Base-by-base conservation (phyloP, 495 filamentous ascomycete genomes). In the Xylaria venustula region DNA sequence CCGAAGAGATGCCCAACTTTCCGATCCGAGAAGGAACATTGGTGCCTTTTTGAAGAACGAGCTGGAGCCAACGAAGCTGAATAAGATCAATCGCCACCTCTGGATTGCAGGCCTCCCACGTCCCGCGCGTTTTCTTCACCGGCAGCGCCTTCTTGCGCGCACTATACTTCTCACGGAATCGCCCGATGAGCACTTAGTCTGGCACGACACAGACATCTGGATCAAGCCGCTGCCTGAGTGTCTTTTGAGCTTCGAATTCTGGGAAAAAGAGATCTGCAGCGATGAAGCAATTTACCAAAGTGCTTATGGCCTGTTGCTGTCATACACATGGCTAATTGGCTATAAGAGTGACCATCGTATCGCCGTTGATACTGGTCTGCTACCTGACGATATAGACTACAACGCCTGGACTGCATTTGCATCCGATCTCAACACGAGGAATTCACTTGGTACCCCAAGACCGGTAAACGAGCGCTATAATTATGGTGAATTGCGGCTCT, bases 181-280 rank as follows among this genome's bases (percentile, higher is more conserved):
- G n/a, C 64, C 74, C 1, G 54, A 73, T 11, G 66, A 84, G 20
- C 84, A 87, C 60, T 75, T 85, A 0, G 71, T 85, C 7, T 87
- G 82, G 84, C 34, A 57, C n/a, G 30, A 78, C 22, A 45, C 71
- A 12, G 62, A 64, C 7, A 77, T 85, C 17, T 83, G 73, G 60
- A 62, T 86, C 40, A 86, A 85, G 61, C 83, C 83, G 12, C 52
- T 86, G 0, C 83, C 83, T 0, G 5, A 41, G 0, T 84, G 70
- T 55, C 71, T 86, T 0, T 66, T 80, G 1, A 66, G 61, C 1
- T 56, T 69, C 19, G 55, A 25, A 1, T 83, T 84, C 60, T 84
- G 80, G 76, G 4, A 56, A n/a, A 3, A 46, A 0, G 53, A 73
- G 36, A 61, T 83, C 1, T 67, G 68, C 44, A 9, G n/a, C 17